These are phyloP conservation scores for Erysimum cheiranthoides DNA, from an alignment of 345 rosid genomes.

Conservation along the genomic window DNA sequence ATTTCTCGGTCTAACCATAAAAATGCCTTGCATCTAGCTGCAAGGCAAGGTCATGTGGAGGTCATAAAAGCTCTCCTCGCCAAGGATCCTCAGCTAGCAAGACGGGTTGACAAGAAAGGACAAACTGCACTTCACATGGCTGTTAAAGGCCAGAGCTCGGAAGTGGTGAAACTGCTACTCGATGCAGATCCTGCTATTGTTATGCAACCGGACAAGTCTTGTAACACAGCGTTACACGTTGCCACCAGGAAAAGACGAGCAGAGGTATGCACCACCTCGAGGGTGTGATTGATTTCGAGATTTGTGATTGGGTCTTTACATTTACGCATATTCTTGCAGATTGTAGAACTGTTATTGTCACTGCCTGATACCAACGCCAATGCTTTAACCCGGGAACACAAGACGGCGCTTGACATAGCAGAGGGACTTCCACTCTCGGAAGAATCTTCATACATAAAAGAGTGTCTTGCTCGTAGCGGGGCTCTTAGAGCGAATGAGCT, in stretches of 20 bases:
- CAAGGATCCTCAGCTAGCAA: conserved; percentile 87
- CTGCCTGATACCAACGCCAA: conserved; percentile 91
- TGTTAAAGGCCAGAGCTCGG: conserved; percentile 87
- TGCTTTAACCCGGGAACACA: conserved; percentile 84
- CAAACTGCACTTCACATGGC: conserved; percentile 98
- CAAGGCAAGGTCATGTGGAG: conserved; percentile 85
- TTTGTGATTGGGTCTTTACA: background rate
- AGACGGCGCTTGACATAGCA: conserved; percentile 95
- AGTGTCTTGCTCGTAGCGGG: conserved; percentile 69
- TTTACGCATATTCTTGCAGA: conserved; percentile 58
- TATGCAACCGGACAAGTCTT: conserved; percentile 92
- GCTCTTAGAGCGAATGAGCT: conserved; percentile 93
- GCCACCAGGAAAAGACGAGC: conserved; percentile 91
- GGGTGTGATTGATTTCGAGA: conserved; percentile 7
- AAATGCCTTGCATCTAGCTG: conserved; percentile 92
- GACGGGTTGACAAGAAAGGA: conserved; percentile 92
- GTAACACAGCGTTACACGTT: conserved; percentile 90
- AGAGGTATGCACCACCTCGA: conserved; percentile 58
- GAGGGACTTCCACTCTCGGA: conserved; percentile 86
- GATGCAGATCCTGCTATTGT: conserved; percentile 96
- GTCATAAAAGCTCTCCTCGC: conserved; percentile 71
- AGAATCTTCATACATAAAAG: conserved; percentile 78
- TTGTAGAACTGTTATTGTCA: conserved; percentile 71
- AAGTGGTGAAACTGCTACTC: conserved; percentile 87
- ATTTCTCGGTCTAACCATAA: conserved; percentile 81